Evolutionary conservation across 2,329 filamentous ascomycete genomes (phyloP).

Genomic region (Apiospora pterosperma): DNA sequence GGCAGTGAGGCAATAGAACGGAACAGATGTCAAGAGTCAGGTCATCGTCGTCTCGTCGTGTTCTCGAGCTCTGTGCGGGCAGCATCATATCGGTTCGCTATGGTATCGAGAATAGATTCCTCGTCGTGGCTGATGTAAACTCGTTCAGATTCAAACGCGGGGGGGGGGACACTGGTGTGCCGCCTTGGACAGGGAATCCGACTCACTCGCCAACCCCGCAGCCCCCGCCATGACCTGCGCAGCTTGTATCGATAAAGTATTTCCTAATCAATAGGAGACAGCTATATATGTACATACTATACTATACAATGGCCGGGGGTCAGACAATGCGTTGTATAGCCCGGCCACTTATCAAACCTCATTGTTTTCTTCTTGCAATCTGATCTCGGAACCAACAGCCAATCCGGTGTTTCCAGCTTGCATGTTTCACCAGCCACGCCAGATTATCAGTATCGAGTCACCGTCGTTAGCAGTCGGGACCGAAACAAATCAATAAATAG

Average conservation of each 20-base stretch:
- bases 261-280: not conserved
- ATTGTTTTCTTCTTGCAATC: not conserved
- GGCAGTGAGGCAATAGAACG: not conserved
- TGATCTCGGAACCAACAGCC: not conserved
- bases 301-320: not conserved
- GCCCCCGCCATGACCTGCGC: not conserved
- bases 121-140: too few species aligned
- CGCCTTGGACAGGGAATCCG: too few species aligned
- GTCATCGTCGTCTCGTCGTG: not conserved
- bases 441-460: not conserved
- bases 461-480: not conserved
- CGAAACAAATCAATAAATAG: not conserved
- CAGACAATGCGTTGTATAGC: not conserved
- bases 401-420: not conserved
- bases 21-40: not conserved
- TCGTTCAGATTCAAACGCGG: too few species aligned
- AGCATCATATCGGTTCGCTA: not conserved
- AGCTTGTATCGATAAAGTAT: not conserved
- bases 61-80: not conserved
- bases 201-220: not conserved
- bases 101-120: not conserved
- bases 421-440: slow-evolving; percentile 1
- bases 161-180: too few species aligned
- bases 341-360: not conserved
- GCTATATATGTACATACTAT: not conserved